A percentile compares a stretch with the other conserved stretches of the same genome.
Evolutionary conservation across 805 yeast species (phyloP).

Genomic region (Metschnikowia santaceciliae): DNA sequence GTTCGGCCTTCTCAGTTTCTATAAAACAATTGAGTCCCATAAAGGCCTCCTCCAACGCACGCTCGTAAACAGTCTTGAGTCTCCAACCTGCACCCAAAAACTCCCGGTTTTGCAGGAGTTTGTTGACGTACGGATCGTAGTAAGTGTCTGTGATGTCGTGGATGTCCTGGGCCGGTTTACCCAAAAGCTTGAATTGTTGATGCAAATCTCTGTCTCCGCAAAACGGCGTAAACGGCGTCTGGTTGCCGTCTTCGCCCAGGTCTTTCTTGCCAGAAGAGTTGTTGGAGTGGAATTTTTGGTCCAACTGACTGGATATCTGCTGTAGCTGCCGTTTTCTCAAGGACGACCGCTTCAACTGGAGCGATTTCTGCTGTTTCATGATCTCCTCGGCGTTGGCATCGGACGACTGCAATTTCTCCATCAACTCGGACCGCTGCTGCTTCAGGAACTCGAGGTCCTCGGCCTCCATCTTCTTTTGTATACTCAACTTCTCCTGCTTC

Average conservation of each 20-base stretch:
- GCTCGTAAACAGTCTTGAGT: constrained; percentile 61
- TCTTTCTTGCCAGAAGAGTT: constrained; percentile 26
- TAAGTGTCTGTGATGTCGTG: constrained; percentile 41
- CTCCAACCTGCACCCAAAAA: constrained; percentile 85
- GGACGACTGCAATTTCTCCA: constrained; percentile 35
- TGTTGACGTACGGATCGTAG: constrained; percentile 45
- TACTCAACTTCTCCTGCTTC: constrained; percentile 60
- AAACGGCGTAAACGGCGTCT: constrained; percentile 85
- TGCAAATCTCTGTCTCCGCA: constrained; percentile 74
- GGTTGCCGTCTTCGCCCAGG: constrained; percentile 17
- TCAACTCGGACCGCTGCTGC: constrained; percentile 39
- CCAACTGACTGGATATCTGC: constrained; percentile 56
- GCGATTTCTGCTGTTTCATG: constrained; percentile 34
- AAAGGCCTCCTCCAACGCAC: constrained; percentile 84
- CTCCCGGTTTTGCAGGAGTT: constrained; percentile 53
- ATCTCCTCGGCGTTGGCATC: constrained; percentile 36
- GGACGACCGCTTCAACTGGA: constrained; percentile 55
- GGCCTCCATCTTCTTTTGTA: constrained; percentile 57
- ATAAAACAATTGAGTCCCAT: constrained; percentile 83
- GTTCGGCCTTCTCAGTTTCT: constrained; percentile 35
- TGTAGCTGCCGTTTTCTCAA: constrained; percentile 59
- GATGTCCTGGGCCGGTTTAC: constrained; percentile 21
- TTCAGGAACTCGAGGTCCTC: constrained; percentile 39
- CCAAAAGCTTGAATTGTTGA: constrained; percentile 47
- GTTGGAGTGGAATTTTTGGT: constrained; percentile 32